Evolutionary conservation across 139 green algal species (phyloP), one percentile per base, ranked within the genome.

Genomic region (Astrephomene gubernaculifera): DNA sequence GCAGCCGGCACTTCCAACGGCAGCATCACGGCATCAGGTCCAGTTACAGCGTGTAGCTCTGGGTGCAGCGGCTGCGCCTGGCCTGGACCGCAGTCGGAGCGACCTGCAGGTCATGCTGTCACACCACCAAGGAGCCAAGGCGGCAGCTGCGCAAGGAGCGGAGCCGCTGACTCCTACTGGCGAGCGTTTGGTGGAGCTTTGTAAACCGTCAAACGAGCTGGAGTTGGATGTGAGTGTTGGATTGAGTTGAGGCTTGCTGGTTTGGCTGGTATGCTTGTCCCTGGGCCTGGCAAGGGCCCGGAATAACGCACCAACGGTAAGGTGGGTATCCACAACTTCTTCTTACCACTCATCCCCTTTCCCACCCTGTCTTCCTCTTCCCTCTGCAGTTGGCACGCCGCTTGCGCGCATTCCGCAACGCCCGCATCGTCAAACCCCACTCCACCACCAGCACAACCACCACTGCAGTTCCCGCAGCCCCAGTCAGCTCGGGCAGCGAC

Each of bases 91-190:
- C 36, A 67, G 45, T 39, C 71, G n/a, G 14, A 87, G 41, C 9
- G 69, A 86, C 53, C 45, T 90, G 27, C 73, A 90, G 53, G 72
- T 82, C 12, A 70, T 86, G 12, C 27, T 87, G 36, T 4, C 8
- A 1, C 86, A 79, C 25, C 81, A 63, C 65, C 44, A 52, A 8
- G 69, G 38, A 41, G 74, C 61, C 6, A 63, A 49, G 25, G 63
- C 63, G 36, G 73, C 64, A 4, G 61, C 85, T 25, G 60, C 71
- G 21, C 14, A 36, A 8, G 3, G 31, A 38, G 10, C 43, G 1
- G 63, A 43, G 31, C n/a, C 22, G 63, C 39, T 52, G n/a, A 74
- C 39, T 29, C 43, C 78, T 22, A 21, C 61, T 9, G 39, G 63
- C 8, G 29, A 57, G 61, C 43, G 44, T 1, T 31, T 82, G 41